Evolutionary conservation across 1,139 yeast species (phyloP), one percentile per base, ranked within the genome.

Genomic region (Scheffersomyces segobiensis): DNA sequence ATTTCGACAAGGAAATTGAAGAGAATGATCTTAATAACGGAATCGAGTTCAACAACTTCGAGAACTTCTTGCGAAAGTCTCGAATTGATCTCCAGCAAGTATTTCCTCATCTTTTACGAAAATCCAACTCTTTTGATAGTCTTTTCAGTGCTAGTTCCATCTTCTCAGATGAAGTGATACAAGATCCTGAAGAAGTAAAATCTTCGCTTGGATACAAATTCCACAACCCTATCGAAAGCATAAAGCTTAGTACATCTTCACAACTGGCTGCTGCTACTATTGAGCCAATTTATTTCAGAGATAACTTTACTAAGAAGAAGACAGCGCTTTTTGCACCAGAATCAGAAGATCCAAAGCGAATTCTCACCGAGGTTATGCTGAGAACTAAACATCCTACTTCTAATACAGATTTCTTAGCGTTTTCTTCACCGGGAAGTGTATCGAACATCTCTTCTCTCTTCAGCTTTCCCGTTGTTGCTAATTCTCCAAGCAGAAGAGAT

Each of bases 151-250:
- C 61, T 22, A 57, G 61, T 20, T 57, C 56, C 17, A 19, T 48
- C 14, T 48, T 20, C 24, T 48, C 50, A 6, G 50, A 48, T 6
- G 50, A 48, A 20, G 56, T 52, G 42, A 55, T 47, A 21, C 53
- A 57, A 24, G 48, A 50, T 53, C 48, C 61, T 47, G 52, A 56
- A 51, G 54, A 42, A 53, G 39, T 48, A 46, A 17, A 50, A 32
- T 14, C 52, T 26, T n/a, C 56, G 50, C 46, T 55, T 56, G 56
- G 60, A 65, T 58, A 58, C 49, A 65, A 72, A 56, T 79, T 78
- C 62, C 82, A 79, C 60, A 80, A 80, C 61, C 84, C 84, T 0
- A 73, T 74, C 12, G 73, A 71, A 22, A 72, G 67, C 50, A 67
- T 77, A 48, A 70, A 69, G 42, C 56, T 67, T 20, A 60, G 65